Percentiles rank a stretch among this genome's conserved stretches.
phyloP scores from a whole-genome alignment of 1,284 basidiomycete species.

The Cronartium quercuum region DNA sequence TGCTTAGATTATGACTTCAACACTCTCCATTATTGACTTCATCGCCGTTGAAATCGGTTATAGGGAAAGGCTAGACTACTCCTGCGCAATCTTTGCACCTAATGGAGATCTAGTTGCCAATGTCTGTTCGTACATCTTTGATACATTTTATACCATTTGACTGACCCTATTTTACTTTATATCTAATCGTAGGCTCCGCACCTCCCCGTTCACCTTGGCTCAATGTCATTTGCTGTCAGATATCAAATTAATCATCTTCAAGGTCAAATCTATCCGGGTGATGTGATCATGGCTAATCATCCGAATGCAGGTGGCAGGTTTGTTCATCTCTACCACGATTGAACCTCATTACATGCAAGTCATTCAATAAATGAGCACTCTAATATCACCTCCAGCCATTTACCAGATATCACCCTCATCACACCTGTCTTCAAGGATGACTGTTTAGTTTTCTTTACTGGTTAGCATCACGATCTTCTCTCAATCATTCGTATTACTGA shows the following conservation, averaged over 20 bases:
- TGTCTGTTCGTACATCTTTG: constrained; percentile 48
- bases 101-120: constrained; percentile 86
- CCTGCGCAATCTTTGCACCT: constrained; percentile 78
- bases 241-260: constrained; percentile 75
- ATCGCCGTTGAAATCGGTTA: too few relatives aligned
- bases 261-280: constrained; percentile 64
- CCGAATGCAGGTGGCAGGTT: constrained; percentile 68
- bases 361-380: too few relatives aligned
- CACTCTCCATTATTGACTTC: constrained; percentile 41
- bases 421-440: constrained; percentile 26
- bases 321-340: not conserved
- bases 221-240: constrained; percentile 61
- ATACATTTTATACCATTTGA: not conserved
- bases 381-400: constrained; percentile 42
- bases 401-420: constrained; percentile 42
- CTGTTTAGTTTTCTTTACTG: constrained; percentile 29
- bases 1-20: not conserved
- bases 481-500: not conserved
- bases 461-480: not conserved
- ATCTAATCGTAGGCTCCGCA: constrained; percentile 54
- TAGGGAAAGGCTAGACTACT: constrained; percentile 45
- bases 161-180: not conserved
- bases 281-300: constrained; percentile 85
- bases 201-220: constrained; percentile 55
- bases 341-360: not conserved